Evolutionary conservation across 164 flowering plant species (phyloP).

Genomic region (Magnolia changhungtana): DNA sequence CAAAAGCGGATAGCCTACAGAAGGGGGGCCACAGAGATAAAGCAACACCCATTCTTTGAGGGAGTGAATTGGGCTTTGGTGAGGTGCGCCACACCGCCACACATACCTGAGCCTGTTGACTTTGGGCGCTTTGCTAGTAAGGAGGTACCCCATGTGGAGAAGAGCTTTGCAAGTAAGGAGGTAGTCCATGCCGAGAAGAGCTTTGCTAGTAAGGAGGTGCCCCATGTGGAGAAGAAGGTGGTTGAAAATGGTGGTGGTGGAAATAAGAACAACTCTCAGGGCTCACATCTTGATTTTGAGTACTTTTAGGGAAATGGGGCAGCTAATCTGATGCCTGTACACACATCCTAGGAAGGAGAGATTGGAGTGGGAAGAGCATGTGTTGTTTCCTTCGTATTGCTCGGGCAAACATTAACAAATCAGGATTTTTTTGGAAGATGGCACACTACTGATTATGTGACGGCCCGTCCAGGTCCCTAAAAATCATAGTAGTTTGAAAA

Average conservation of each 20-base stretch:
- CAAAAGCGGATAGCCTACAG: conserved; percentile 12
- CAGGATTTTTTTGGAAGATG: neutral
- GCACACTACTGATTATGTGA: neutral
- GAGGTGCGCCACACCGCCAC: conserved; percentile 9
- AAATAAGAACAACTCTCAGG: conserved; percentile 1
- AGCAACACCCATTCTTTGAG: conserved; percentile 21
- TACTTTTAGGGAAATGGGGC: conserved; percentile 3
- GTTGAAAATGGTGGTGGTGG: neutral
- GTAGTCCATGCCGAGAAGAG: neutral
- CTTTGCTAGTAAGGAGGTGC: conserved; percentile 5
- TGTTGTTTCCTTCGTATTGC: neutral
- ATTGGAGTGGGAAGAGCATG: neutral
- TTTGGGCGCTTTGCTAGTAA: conserved; percentile 4
- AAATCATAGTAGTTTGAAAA: neutral
- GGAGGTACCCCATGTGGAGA: neutral
- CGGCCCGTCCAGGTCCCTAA: no score
- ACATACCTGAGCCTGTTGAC: conserved; percentile 8
- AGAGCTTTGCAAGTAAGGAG: conserved; percentile 5
- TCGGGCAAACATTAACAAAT: neutral
- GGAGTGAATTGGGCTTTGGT: conserved; percentile 22
- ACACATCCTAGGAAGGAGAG: neutral
- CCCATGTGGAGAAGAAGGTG: neutral
- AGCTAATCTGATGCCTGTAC: neutral
- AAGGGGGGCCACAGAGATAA: conserved; percentile 20
- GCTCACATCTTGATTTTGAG: conserved; percentile 14